Evolutionary conservation across 345 rosid genomes (phyloP), one percentile per base, ranked within the genome.

Genomic region (Rhizophora mangle): DNA sequence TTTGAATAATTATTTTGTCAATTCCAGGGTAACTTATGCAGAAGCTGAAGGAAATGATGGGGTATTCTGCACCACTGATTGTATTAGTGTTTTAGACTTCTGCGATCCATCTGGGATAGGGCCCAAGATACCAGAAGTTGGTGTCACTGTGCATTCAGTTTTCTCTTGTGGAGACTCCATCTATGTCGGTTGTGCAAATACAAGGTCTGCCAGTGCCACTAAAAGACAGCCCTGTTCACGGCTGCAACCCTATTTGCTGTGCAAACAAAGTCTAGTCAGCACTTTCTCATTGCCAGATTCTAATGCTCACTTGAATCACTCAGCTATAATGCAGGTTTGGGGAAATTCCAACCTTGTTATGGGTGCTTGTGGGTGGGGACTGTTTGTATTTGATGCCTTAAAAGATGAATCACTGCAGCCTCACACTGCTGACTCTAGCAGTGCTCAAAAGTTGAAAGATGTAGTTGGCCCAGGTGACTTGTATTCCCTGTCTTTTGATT

Each of bases 11-110:
- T 57, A 36, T 54, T 65, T 39, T 72, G 62, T 70, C 73, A 59
- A 68, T 68, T 82, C 86, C 95, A 92, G 98, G 62, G 93, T 76
- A 62, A 89, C 84, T 70, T 90, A 97, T 53, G 75, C 87, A 9
- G 99, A 90, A 71, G 92, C 88, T 62, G 98, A 92, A 84, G 99
- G 97, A 57, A 89, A 92, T 70, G 99, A 96, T 65, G 95, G 99
- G 46, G 85, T 92, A 7, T 90, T 87, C 85, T 96, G 99, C 87
- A 86, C 97, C 13, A 60, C 67, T 26, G 99, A 92, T 77, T 82
- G 96, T 19, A 85, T 96, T 26, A 89, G 86, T 73, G 76, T 94
- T 22, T 52, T 94, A 78, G 97, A 94, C 76, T 87, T 94, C 20
- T 93, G 98, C 72, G 79, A 86, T 47, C 91, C 99, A 67, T 79